Evolutionary conservation across 2,329 filamentous ascomycete genomes (phyloP).

Genomic region (Phoma sp.): DNA sequence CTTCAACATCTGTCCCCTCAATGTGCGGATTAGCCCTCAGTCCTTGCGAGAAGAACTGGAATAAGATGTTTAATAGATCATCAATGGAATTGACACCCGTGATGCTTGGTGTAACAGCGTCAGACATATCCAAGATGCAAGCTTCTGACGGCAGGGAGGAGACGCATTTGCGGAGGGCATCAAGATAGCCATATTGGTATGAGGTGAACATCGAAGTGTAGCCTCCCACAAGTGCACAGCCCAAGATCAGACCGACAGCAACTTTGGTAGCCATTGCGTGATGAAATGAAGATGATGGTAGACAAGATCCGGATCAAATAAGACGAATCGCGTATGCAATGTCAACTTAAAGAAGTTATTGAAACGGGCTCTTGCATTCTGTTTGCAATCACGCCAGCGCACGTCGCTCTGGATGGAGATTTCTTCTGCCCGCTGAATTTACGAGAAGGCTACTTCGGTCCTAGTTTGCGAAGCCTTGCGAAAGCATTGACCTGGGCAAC

Average conservation of each 20-base stretch:
- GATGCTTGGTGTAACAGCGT: background rate
- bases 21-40: background rate
- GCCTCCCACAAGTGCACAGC: background rate
- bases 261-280: background rate
- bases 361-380: background rate
- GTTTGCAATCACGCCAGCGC: background rate
- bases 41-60: background rate
- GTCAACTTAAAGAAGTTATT: background rate
- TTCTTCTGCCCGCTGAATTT: background rate
- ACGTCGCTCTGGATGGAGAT: background rate
- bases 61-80: background rate
- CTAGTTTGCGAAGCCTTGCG: background rate
- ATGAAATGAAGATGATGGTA: background rate
- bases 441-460: background rate
- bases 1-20: background rate
- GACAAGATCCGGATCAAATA: background rate
- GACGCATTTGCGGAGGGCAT: background rate
- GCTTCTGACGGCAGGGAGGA: background rate
- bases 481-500: background rate
- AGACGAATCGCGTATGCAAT: background rate
- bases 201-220: background rate
- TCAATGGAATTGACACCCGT: background rate
- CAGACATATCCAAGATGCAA: background rate
- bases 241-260: background rate
- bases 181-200: background rate